Conservation (phyloP, 805 yeast species). For the Cyberlindnera lachancei region DNA sequence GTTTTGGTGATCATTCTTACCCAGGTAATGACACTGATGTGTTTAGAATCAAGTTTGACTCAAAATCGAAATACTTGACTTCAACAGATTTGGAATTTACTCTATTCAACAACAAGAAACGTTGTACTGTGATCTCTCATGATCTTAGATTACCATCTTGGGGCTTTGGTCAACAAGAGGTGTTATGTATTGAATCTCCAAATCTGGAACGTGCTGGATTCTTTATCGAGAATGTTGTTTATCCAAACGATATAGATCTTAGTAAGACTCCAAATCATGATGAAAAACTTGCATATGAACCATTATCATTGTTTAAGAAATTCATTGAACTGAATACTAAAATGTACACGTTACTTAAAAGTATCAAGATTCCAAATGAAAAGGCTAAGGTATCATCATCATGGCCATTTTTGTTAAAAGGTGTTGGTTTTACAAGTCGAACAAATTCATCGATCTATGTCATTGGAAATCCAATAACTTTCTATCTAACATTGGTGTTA, state of each 20-base stretch:
- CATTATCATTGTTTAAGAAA: slow-evolving; percentile 11
- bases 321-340: slow-evolving; percentile 15
- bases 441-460: slow-evolving; percentile 42
- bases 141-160: slow-evolving; percentile 68
- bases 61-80: slow-evolving; percentile 24
- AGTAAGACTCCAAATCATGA: slow-evolving; percentile 7
- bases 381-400: slow-evolving; percentile 38
- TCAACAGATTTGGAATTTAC: slow-evolving; percentile 60
- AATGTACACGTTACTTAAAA: slow-evolving; percentile 12
- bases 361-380: slow-evolving; percentile 17
- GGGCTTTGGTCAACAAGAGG: slow-evolving; percentile 85
- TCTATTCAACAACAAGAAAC: slow-evolving; percentile 56
- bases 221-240: slow-evolving; percentile 57
- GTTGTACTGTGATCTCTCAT: slow-evolving; percentile 72
- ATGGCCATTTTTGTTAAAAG: slow-evolving; percentile 57
- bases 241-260: slow-evolving; percentile 20
- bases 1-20: slow-evolving; percentile 56
- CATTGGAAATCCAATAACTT: slow-evolving; percentile 57
- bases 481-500: slow-evolving; percentile 37
- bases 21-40: slow-evolving; percentile 63
- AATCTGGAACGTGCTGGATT: slow-evolving; percentile 61
- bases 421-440: slow-evolving; percentile 50
- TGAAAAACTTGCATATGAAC: slow-evolving; percentile 3
- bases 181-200: slow-evolving; percentile 75
- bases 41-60: slow-evolving; percentile 50